Conservation (phyloP, 2,329 filamentous ascomycete species). For the Botrytis porri region DNA sequence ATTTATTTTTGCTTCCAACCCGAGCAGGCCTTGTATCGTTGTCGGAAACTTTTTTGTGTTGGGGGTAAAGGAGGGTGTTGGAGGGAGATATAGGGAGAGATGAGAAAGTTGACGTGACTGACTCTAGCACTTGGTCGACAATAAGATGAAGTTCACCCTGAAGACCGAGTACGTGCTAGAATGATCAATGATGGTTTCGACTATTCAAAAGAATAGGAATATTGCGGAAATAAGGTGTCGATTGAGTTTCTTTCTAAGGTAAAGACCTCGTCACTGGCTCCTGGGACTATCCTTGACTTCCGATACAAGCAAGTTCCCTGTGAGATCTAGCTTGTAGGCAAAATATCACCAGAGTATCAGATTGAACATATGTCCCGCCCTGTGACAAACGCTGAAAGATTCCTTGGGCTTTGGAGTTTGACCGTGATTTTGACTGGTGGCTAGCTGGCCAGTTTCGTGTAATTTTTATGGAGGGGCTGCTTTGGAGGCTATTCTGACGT, state of each 20-base stretch:
- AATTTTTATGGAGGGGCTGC: slow-evolving; percentile 3
- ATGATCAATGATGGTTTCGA: slow-evolving; percentile 15
- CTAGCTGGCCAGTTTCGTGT: not conserved
- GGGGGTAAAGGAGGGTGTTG: not conserved
- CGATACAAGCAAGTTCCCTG: slow-evolving; percentile 34
- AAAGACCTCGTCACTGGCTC: slow-evolving; percentile 30
- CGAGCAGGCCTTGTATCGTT: not conserved
- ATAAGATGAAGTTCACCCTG: slow-evolving; percentile 10
- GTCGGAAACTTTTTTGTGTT: not conserved
- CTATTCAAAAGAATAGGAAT: slow-evolving; percentile 13
- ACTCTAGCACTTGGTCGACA: slow-evolving; percentile 10
- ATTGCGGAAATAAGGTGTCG: slow-evolving; percentile 15
- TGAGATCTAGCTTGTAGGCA: slow-evolving; percentile 29
- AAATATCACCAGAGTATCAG: slow-evolving; percentile 28
- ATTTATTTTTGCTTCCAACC: slow-evolving; percentile 3
- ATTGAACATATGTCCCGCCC: slow-evolving; percentile 6
- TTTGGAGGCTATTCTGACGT: slow-evolving; percentile 13
- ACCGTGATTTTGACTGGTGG: not conserved
- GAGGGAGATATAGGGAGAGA: slow-evolving; percentile 1
- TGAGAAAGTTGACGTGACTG: not conserved
- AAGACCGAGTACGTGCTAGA: slow-evolving; percentile 3
- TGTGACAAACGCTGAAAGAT: slow-evolving; percentile 20
- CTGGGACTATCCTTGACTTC: slow-evolving; percentile 34
- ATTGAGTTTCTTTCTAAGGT: slow-evolving; percentile 21
- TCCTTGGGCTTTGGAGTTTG: not conserved